Base-by-base conservation (phyloP, 768 basidiomycete genomes). In the Holtermanniella nyarrowii region DNA sequence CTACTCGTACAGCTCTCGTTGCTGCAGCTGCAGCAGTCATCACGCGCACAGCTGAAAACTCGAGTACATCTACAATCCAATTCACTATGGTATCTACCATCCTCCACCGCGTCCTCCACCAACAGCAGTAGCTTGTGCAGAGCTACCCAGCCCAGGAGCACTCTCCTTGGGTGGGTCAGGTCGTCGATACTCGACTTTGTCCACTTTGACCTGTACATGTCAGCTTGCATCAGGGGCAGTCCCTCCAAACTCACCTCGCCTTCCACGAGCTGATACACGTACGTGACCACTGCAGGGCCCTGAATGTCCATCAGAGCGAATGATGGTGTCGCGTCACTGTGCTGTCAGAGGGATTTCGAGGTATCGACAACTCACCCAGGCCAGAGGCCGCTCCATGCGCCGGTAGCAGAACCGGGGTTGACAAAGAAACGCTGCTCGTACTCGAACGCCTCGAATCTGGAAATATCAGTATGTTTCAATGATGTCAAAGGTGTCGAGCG, bases 301-400 rank as follows among this genome's bases (percentile, higher is more conserved):
- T 99, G 95, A 27, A 99, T 84, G 68, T 97, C 95, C 85, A 99
- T 88, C 42, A 97, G 74, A 0, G 95, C 95, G 65, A 99, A 99
- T 2, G 88, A 90, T 0, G 95, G 93, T 1, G 80, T 88, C 2
- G 85, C 82, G 24, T 88, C 88, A 3, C 88, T 90, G 61, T 5
- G 14, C n/a, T n/a, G n/a, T n/a, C n/a, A n/a, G n/a, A n/a, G n/a
- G n/a, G n/a, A n/a, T n/a, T n/a, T 25, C 21, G 49, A 31, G 13
- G 5, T 50, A 55, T 0, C 53, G 46, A 43, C 49, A 18, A 72
- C 78, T 48, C 61, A 84, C 85, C 79, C 81, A 54, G 78, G 82
- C 57, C 77, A 80, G 4, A 78, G 72, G 0, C 88, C 87, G 27
- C 83, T 81, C 89, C 89, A 96, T 31, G 91, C 91, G 27, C 93